These are phyloP conservation scores for Xylaria longipes DNA, from an alignment of 495 filamentous ascomycete species.

Conservation along the genomic window DNA sequence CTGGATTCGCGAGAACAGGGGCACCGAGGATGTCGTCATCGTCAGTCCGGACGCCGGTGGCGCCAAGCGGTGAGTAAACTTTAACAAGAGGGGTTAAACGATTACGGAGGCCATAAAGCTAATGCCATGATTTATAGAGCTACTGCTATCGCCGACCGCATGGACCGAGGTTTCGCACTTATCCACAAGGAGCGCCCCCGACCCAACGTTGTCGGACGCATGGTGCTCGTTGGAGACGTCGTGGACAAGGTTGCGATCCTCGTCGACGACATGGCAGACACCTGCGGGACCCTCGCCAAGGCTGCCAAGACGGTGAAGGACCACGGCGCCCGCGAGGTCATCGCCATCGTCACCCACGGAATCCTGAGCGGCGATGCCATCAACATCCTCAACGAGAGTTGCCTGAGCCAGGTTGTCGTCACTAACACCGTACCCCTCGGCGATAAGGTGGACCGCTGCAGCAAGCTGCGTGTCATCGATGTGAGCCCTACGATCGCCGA, in stretches of 20 bases:
- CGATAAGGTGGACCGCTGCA: slow-evolving; percentile 74
- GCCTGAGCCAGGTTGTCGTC: slow-evolving; percentile 80
- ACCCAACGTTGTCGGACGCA: slow-evolving; percentile 93
- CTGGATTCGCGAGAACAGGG: slow-evolving; percentile 88
- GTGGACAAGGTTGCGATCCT: slow-evolving; percentile 72
- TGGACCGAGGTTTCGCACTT: slow-evolving; percentile 94
- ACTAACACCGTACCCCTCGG: slow-evolving; percentile 96
- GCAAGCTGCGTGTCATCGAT: slow-evolving; percentile 87
- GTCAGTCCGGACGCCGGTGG: slow-evolving; percentile 97
- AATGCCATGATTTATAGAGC: slow-evolving; percentile 58
- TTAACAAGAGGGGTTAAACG: background rate
- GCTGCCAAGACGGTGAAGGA: slow-evolving; percentile 90
- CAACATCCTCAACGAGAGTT: slow-evolving; percentile 84
- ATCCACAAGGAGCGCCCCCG: slow-evolving; percentile 98
- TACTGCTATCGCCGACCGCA: slow-evolving; percentile 93
- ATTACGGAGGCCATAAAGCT: background rate
- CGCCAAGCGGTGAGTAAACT: slow-evolving; percentile 79
- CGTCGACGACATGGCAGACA: slow-evolving; percentile 91
- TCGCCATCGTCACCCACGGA: slow-evolving; percentile 95
- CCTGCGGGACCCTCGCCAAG: slow-evolving; percentile 77
- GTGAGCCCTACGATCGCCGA: slow-evolving; percentile 79
- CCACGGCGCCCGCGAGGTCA: slow-evolving; percentile 84
- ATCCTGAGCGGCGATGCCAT: slow-evolving; percentile 93
- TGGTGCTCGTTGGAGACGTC: slow-evolving; percentile 80
- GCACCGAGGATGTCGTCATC: slow-evolving; percentile 85